Percentiles rank a stretch among this genome's conserved stretches.
Conservation (phyloP, 352 stramenopile species). For the Phytophthora agathidicida region DNA sequence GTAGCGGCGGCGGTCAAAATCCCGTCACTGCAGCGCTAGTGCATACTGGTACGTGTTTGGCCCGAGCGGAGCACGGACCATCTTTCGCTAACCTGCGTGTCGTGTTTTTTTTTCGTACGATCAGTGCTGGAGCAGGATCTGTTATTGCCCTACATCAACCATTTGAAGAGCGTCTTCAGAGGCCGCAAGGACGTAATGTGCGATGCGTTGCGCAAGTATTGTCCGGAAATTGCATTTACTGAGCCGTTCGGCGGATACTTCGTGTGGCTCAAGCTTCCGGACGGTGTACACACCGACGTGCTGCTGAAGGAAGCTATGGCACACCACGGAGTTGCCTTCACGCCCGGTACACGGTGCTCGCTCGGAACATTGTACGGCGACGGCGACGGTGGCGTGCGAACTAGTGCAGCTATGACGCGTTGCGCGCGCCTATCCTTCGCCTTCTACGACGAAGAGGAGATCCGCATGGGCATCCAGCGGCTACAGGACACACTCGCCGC, state of each 20-base stretch:
- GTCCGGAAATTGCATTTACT: constrained; percentile 51
- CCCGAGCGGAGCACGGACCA: no score
- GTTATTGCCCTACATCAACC: constrained; percentile 54
- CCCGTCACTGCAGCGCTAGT: constrained; percentile 88
- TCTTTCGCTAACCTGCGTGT: constrained; percentile 7
- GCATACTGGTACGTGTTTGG: constrained; percentile 51
- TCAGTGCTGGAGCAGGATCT: constrained; percentile 65
- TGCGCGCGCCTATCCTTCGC: constrained; percentile 78
- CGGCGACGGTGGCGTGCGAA: constrained; percentile 18
- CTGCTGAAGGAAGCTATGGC: constrained; percentile 55
- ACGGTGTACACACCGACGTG: constrained; percentile 46
- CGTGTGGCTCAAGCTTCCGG: constrained; percentile 74
- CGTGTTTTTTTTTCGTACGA: constrained; percentile 25
- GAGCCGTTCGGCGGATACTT: constrained; percentile 86
- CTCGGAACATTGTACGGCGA: constrained; percentile 34
- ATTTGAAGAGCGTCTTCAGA: constrained; percentile 48
- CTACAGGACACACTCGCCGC: constrained; percentile 48
- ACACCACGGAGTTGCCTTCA: constrained; percentile 78
- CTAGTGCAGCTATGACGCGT: constrained; percentile 42
- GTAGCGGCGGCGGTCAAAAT: constrained; percentile 91
- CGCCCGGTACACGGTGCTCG: constrained; percentile 68
- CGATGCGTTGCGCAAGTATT: constrained; percentile 45
- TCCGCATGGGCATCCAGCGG: constrained; percentile 61
- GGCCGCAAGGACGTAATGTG: constrained; percentile 58
- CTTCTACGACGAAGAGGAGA: constrained; percentile 82